Evolutionary conservation across 495 filamentous ascomycete genomes (phyloP).

Genomic region (Xylaria grammica): DNA sequence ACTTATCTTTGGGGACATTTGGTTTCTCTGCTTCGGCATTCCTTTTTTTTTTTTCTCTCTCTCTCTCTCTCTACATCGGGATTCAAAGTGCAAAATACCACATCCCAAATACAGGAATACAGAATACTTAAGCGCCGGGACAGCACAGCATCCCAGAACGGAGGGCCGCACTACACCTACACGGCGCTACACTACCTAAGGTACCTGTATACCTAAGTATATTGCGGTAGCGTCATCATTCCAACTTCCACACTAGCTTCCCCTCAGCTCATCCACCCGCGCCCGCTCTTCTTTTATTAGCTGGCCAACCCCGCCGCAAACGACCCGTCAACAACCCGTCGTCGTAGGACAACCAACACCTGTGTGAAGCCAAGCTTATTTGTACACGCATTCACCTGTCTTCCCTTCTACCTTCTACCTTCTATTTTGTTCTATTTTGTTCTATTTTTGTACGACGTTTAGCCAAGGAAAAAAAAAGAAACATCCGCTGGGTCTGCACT

Average conservation of each 20-base stretch:
- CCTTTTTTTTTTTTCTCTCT: background rate
- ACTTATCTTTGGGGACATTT: background rate
- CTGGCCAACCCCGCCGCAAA: background rate
- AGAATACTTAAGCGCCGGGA: conserved; percentile 1
- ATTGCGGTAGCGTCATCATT: conserved; percentile 13
- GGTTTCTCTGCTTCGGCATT: background rate
- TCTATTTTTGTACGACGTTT: background rate
- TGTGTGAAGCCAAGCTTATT: too few species aligned
- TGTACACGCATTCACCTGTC: background rate
- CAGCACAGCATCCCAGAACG: background rate
- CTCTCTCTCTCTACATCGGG: background rate
- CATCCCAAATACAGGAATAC: background rate
- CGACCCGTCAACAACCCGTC: background rate
- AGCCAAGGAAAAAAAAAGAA: conserved; percentile 27
- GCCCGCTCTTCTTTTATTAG: background rate
- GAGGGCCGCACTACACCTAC: conserved; percentile 2
- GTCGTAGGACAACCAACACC: background rate
- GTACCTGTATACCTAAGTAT: too few species aligned
- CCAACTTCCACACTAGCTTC: conserved; percentile 10
- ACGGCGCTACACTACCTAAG: conserved; percentile 9
- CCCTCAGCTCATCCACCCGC: conserved; percentile 16
- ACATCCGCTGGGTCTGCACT: conserved; percentile 25
- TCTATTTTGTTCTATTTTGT: background rate
- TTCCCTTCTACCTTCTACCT: background rate
- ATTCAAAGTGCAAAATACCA: background rate